Conservation (phyloP, 2,329 filamentous ascomycete species). For the Pseudogymnoascus destructans region DNA sequence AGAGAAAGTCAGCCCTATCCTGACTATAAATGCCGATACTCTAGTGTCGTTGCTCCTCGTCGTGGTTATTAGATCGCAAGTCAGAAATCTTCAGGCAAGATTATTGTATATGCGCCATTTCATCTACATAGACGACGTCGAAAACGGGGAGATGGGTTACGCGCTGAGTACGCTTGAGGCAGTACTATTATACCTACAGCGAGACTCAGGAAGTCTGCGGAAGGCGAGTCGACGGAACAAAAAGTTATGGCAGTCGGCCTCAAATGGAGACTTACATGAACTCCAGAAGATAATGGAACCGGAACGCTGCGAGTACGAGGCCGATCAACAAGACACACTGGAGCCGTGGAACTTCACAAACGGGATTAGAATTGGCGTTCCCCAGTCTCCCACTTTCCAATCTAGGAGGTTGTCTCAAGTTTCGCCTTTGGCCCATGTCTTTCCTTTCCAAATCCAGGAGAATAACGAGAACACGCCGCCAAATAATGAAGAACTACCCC, state of each 20-base stretch:
- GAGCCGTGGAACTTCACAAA: slow-evolving; percentile 3
- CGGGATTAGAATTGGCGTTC: neutral
- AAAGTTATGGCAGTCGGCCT: slow-evolving; percentile 74
- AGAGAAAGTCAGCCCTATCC: slow-evolving; percentile 33
- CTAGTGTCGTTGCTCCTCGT: slow-evolving; percentile 82
- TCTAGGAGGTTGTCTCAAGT: slow-evolving; percentile 19
- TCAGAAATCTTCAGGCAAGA: slow-evolving; percentile 75
- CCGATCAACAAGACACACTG: neutral
- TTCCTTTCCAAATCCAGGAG: slow-evolving; percentile 64
- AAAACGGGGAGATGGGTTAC: slow-evolving; percentile 91
- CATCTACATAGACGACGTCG: slow-evolving; percentile 95
- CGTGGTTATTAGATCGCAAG: slow-evolving; percentile 82
- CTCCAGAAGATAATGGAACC: slow-evolving; percentile 73
- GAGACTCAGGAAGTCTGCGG: slow-evolving; percentile 68
- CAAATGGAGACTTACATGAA: slow-evolving; percentile 60
- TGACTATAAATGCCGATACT: slow-evolving; percentile 70
- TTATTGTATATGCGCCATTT: slow-evolving; percentile 94
- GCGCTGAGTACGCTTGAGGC: slow-evolving; percentile 92
- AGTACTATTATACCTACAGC: slow-evolving; percentile 74
- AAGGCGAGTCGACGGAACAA: slow-evolving; percentile 79
- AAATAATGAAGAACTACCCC: slow-evolving; percentile 26
- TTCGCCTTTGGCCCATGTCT: slow-evolving; percentile 61
- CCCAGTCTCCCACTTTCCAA: neutral
- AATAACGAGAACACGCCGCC: slow-evolving; percentile 23
- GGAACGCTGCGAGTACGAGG: slow-evolving; percentile 32